Evolutionary conservation across 257 asterid genomes (phyloP).

Genomic region (Solanum chaucha): DNA sequence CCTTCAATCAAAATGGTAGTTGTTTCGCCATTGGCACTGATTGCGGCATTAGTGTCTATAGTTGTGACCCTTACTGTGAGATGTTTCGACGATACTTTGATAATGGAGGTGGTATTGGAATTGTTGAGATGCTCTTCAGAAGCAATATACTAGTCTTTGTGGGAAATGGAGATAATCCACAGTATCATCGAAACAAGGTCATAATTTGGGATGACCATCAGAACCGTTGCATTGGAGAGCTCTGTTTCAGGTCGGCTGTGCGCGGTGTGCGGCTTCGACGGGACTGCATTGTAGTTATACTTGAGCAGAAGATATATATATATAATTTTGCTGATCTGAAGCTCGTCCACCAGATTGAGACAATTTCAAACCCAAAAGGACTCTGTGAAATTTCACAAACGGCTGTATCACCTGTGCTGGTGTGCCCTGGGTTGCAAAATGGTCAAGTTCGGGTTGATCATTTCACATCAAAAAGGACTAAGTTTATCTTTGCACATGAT

Average conservation of each 20-base stretch:
- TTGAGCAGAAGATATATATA: slow-evolving; percentile 84
- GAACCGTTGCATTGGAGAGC: slow-evolving; percentile 78
- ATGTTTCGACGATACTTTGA: slow-evolving; percentile 78
- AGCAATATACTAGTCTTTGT: slow-evolving; percentile 90
- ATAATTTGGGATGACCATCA: slow-evolving; percentile 96
- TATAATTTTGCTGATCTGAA: slow-evolving; percentile 74
- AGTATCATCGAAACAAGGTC: slow-evolving; percentile 78
- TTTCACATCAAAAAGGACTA: slow-evolving; percentile 74
- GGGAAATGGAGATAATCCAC: slow-evolving; percentile 61
- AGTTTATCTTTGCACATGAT: slow-evolving; percentile 70
- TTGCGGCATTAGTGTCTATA: slow-evolving; percentile 81
- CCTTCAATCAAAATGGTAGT: slow-evolving; percentile 90
- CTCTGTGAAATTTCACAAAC: slow-evolving; percentile 83
- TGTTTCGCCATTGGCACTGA: slow-evolving; percentile 91
- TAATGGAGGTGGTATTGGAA: slow-evolving; percentile 72
- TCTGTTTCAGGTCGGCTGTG: slow-evolving; percentile 84
- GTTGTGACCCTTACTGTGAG: slow-evolving; percentile 75
- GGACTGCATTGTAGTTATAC: slow-evolving; percentile 68
- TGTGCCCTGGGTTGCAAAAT: slow-evolving; percentile 73
- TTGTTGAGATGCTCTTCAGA: slow-evolving; percentile 85
- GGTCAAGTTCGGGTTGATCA: slow-evolving; percentile 94
- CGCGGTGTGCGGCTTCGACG: slow-evolving; percentile 75
- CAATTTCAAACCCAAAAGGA: slow-evolving; percentile 70
- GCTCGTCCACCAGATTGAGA: slow-evolving; percentile 90
- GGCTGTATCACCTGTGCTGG: slow-evolving; percentile 59